Evolutionary conservation across 345 rosid genomes (phyloP).

Genomic region (Aegle marmelos): DNA sequence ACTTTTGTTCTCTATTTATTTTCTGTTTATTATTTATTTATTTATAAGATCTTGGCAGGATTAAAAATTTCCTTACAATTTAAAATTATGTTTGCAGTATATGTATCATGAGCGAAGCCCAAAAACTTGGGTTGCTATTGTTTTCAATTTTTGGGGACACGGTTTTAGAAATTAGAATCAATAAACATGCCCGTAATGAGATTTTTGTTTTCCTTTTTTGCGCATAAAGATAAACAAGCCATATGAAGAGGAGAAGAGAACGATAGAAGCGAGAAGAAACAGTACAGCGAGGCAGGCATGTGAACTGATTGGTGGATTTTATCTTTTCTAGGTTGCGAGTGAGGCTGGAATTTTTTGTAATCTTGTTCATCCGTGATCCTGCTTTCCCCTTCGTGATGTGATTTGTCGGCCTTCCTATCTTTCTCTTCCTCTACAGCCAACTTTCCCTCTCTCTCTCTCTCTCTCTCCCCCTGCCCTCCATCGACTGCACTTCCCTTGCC

Average conservation of each 20-base stretch:
- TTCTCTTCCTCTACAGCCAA: background rate
- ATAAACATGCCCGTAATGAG: background rate
- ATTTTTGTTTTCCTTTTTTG: background rate
- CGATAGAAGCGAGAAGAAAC: slow-evolving; percentile 11
- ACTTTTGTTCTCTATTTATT: no score
- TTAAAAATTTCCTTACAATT: no score
- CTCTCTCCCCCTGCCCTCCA: background rate
- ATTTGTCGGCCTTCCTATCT: slow-evolving; percentile 14
- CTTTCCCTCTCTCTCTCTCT: background rate
- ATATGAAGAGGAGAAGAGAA: background rate
- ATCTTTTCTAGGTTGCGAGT: background rate
- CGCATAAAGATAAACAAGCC: background rate
- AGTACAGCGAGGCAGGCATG: slow-evolving; percentile 36
- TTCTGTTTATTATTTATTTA: no score
- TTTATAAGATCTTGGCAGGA: no score
- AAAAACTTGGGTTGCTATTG: background rate
- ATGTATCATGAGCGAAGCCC: background rate
- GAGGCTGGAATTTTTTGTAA: slow-evolving; percentile 31
- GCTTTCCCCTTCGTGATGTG: slow-evolving; percentile 29
- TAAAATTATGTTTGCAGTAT: background rate
- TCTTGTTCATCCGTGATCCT: slow-evolving; percentile 32
- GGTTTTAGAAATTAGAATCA: background rate
- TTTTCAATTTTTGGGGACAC: background rate
- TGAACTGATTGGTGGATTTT: slow-evolving; percentile 6
- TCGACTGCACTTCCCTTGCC: no score